Base-by-base conservation (phyloP, 495 filamentous ascomycete genomes). In the Neurospora sp. region DNA sequence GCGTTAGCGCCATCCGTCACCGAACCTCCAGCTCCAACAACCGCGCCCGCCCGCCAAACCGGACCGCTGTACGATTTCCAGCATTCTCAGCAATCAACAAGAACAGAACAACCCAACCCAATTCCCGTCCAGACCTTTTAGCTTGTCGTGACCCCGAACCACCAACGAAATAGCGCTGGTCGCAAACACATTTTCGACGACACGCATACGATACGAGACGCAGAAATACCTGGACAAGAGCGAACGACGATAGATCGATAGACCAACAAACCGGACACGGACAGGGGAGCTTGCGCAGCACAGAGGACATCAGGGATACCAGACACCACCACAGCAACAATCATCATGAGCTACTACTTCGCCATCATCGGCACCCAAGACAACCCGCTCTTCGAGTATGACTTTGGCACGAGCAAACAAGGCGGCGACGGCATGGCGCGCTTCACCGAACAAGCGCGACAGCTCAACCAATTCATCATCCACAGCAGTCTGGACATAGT, bases 401-500 rank as follows among this genome's bases (percentile, higher is more conserved):
- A 96, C 76, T 98, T 99, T 83, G 96, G 96, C 76, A 97, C 94
- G 68, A 94, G 93, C 41, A 97, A 97, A 82, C 88, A 91, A 72
- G 94, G 94, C 83, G 94, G 94, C 76, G 95, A 98, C 86, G 96
- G 96, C 76, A 87, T 94, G 77, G 85, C 96, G 37, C 90, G 93
- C 74, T 98, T 97, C 87, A 88, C 86, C 39, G 91, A 94, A 68
- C 91, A 96, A 74, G 91, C 94, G 37, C 89, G 92, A 69, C 91
- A 95, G 80, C 92, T 97, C 89, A 98, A 97, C 85, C 96, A 97
- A 82, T 98, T 98, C 85, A 92, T 99, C 81, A 90, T 96, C 68
- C 95, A 99, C 83, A 92, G 91, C 71, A 91, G 91, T 76, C 84
- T 99, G 59, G 96, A 99, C 79, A 93, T 98, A 65, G 90, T 97